Evolutionary conservation across 257 asterid genomes (phyloP).

Genomic region (Solanum infundibuliforme): DNA sequence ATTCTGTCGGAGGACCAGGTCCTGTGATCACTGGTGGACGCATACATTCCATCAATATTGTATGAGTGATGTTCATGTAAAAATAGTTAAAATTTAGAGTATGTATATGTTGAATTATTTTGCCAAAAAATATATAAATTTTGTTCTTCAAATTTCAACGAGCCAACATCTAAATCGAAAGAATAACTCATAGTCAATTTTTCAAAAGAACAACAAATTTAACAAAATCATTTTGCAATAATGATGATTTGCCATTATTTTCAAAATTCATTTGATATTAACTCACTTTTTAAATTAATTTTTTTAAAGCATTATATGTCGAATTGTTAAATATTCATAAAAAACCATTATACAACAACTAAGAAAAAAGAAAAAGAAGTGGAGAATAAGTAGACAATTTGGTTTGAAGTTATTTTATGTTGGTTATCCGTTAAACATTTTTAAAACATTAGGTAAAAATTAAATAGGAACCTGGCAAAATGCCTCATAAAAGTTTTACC

Average conservation of each 20-base stretch:
- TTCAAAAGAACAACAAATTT: no score
- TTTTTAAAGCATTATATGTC: background rate
- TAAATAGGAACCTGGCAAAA: background rate
- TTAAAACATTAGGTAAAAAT: no score
- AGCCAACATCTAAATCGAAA: background rate
- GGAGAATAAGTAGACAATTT: background rate
- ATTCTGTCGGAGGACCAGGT: no score
- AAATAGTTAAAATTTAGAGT: background rate
- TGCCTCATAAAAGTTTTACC: background rate
- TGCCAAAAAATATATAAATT: background rate
- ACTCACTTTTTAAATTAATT: background rate
- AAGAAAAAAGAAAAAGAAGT: background rate
- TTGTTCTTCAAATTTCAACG: background rate
- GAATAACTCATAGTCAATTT: background rate
- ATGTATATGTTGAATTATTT: background rate
- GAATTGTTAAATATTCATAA: background rate
- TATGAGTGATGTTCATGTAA: background rate
- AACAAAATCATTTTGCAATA: no score
- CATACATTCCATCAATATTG: background rate
- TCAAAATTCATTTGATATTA: background rate
- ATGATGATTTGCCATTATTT: background rate
- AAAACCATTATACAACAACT: background rate
- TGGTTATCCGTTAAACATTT: background rate
- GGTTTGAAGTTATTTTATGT: background rate
- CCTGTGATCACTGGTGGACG: no score